Conservation (phyloP, 2,329 filamentous ascomycete species). For the Colletotrichum navitas region DNA sequence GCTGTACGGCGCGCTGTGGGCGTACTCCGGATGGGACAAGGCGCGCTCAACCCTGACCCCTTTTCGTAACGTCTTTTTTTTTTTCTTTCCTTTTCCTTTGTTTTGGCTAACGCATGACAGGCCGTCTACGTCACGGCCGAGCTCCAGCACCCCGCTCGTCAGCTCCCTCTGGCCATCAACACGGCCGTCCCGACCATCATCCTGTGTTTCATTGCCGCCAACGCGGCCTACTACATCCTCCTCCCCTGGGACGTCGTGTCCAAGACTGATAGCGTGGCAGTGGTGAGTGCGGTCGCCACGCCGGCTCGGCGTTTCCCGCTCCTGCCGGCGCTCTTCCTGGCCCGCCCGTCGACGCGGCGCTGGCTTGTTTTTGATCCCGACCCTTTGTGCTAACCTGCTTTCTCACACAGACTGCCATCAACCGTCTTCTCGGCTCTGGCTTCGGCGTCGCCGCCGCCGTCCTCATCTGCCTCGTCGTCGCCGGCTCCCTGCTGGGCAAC, state of each 20-base stretch:
- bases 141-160: constrained; percentile 62
- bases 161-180: constrained; percentile 73
- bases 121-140: constrained; percentile 69
- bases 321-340: too few relatives aligned
- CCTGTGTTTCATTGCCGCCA: constrained; percentile 69
- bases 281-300: constrained; percentile 57
- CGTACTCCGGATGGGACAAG: constrained; percentile 76
- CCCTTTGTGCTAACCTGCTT: constrained; percentile 21
- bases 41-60: constrained; percentile 50
- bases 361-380: not conserved
- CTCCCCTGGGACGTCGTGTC: constrained; percentile 71
- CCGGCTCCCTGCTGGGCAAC: constrained; percentile 72
- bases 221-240: constrained; percentile 72
- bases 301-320: too few relatives aligned
- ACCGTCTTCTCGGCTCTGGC: constrained; percentile 63
- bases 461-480: constrained; percentile 71
- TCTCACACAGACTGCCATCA: constrained; percentile 63
- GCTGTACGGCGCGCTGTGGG: constrained; percentile 73
- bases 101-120: constrained; percentile 46
- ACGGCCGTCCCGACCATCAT: constrained; percentile 71
- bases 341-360: too few relatives aligned
- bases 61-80: too few relatives aligned
- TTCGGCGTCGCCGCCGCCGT: constrained; percentile 67
- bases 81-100: not conserved
- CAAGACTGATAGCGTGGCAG: constrained; percentile 71